Percentiles rank a stretch among this genome's conserved stretches.
Conservation (phyloP, 2,329 filamentous ascomycete genomes). For the Aspergillus oerlinghausenensis region DNA sequence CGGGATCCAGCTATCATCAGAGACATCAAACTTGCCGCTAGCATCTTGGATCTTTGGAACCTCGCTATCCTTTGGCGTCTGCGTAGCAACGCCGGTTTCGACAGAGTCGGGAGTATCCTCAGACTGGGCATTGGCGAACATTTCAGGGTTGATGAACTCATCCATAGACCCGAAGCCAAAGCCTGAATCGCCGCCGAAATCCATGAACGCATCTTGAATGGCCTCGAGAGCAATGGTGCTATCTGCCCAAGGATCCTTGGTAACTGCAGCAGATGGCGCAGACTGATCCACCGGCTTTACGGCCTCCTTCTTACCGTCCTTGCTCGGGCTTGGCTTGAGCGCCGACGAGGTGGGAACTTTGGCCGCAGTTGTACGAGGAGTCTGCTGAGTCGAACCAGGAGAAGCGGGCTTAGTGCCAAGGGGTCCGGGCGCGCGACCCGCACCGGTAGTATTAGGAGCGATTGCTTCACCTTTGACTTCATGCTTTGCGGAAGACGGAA, state of each 20-base stretch:
- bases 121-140: conserved; percentile 29
- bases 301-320: conserved; percentile 24
- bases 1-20: conserved; percentile 29
- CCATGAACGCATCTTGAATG: conserved; percentile 36
- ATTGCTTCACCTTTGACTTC: conserved; percentile 22
- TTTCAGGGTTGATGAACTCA: conserved; percentile 34
- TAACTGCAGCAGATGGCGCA: conserved; percentile 6
- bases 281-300: conserved; percentile 18
- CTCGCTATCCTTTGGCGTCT: conserved; percentile 36
- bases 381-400: conserved; percentile 31
- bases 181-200: conserved; percentile 25
- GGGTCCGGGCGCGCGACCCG: conserved; percentile 32
- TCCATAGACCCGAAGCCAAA: conserved; percentile 34
- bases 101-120: conserved; percentile 37
- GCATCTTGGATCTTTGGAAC: conserved; percentile 28
- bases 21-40: conserved; percentile 23
- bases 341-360: conserved; percentile 19
- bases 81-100: conserved; percentile 29
- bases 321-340: conserved; percentile 21
- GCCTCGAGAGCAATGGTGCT: conserved; percentile 34
- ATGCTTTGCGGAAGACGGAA: conserved; percentile 23
- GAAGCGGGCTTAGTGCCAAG: conserved; percentile 30
- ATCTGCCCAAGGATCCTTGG: conserved; percentile 35
- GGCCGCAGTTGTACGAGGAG: conserved; percentile 22
- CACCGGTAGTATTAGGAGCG: conserved; percentile 26